Evolutionary conservation across 257 asterid species (phyloP).

Genomic region (Linderniella brevidens): DNA sequence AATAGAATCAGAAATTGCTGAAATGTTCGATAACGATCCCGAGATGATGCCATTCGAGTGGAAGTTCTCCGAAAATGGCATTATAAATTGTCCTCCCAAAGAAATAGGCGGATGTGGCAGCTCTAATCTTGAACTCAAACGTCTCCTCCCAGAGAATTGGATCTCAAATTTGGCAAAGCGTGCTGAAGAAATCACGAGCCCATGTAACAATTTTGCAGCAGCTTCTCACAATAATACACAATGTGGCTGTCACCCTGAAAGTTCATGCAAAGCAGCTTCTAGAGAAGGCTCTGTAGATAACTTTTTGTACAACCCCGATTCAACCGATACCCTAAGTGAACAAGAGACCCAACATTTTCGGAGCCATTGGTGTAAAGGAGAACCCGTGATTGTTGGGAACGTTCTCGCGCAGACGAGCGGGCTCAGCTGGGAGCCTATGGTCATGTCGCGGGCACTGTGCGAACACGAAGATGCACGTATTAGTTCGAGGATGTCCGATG

Average conservation of each 20-base stretch:
- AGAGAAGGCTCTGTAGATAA: conserved; percentile 36
- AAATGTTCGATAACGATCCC: conserved; percentile 13
- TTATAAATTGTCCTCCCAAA: conserved; percentile 43
- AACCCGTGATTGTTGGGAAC: conserved; percentile 65
- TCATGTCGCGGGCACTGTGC: conserved; percentile 86
- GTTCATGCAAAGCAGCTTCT: conserved; percentile 25
- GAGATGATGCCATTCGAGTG: conserved; percentile 21
- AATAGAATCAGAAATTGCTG: conserved; percentile 17
- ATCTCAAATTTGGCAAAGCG: conserved; percentile 36
- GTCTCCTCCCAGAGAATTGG: conserved; percentile 59
- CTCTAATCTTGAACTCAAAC: conserved; percentile 50
- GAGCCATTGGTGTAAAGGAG: conserved; percentile 77
- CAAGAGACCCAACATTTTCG: conserved; percentile 47
- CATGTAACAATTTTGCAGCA: conserved; percentile 9
- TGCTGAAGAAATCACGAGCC: conserved; percentile 22
- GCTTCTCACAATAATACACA: conserved; percentile 11
- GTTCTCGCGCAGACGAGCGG: conserved; percentile 63
- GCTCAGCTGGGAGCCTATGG: conserved; percentile 95
- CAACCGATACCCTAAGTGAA: conserved; percentile 27
- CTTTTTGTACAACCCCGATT: conserved; percentile 44
- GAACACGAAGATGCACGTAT: conserved; percentile 25
- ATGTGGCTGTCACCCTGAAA: conserved; percentile 14
- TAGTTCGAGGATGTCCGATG: conserved; percentile 39
- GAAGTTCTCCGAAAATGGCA: conserved; percentile 22
- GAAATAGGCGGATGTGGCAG: conserved; percentile 80